These are phyloP conservation scores for Dichotomopilus funicola DNA, from an alignment of 2,329 filamentous ascomycete genomes.

Conservation along the genomic window DNA sequence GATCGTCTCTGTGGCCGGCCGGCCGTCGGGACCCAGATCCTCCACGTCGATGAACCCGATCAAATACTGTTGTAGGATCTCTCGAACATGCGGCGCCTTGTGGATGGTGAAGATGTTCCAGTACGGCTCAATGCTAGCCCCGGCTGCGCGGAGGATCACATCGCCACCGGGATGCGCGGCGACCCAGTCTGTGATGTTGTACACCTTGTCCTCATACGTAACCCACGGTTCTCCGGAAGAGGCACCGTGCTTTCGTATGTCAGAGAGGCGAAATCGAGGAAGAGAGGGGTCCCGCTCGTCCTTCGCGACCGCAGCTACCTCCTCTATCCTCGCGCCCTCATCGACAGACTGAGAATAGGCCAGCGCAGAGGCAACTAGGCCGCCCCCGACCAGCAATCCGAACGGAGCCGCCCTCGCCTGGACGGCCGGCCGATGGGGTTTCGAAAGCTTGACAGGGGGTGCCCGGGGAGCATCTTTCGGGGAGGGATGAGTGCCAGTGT, in stretches of 20 bases:
- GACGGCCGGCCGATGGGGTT: neutral
- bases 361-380: slow-evolving; percentile 20
- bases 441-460: neutral
- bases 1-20: slow-evolving; percentile 45
- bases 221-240: slow-evolving; percentile 55
- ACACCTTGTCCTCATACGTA: slow-evolving; percentile 56
- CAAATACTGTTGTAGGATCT: slow-evolving; percentile 58
- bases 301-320: neutral
- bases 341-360: slow-evolving; percentile 15
- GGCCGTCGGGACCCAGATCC: slow-evolving; percentile 51
- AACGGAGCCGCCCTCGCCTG: slow-evolving; percentile 23
- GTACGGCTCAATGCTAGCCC: slow-evolving; percentile 58
- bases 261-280: slow-evolving; percentile 44
- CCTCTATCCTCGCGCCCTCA: neutral
- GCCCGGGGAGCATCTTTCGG: neutral
- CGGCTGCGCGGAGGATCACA: slow-evolving; percentile 60
- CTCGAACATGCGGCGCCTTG: slow-evolving; percentile 56
- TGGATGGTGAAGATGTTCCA: slow-evolving; percentile 67
- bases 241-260: slow-evolving; percentile 47
- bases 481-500: slow-evolving; percentile 3
- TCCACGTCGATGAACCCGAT: slow-evolving; percentile 54
- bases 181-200: slow-evolving; percentile 66
- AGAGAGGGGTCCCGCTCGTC: slow-evolving; percentile 36
- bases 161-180: slow-evolving; percentile 60
- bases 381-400: slow-evolving; percentile 23